These are phyloP conservation scores for Allantophomopsis cytisporea DNA, from an alignment of 2,329 filamentous ascomycete species.

Conservation along the genomic window DNA sequence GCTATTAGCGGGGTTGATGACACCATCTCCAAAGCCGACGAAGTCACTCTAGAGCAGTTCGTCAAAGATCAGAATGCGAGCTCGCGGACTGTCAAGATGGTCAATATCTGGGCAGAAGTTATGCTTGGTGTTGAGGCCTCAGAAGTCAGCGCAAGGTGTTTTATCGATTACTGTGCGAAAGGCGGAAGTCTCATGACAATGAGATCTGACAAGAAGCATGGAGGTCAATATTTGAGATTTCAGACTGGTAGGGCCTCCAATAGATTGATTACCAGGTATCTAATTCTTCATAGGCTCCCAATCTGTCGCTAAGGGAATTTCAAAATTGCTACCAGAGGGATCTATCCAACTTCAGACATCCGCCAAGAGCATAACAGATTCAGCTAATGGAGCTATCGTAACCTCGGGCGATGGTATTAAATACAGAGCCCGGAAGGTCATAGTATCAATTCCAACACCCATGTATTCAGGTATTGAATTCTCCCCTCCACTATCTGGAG, in stretches of 20 bases:
- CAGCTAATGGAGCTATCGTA: neutral
- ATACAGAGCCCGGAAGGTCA: neutral
- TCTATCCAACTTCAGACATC: neutral
- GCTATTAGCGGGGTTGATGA: neutral
- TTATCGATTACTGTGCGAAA: constrained; percentile 38
- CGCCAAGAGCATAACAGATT: neutral
- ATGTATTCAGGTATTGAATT: neutral
- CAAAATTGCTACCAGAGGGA: neutral
- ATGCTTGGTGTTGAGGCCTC: constrained; percentile 33
- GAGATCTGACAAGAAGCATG: constrained; percentile 34
- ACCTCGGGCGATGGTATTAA: neutral
- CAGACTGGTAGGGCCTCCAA: neutral
- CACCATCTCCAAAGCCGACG: neutral
- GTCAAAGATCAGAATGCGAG: constrained; percentile 16
- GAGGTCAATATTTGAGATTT: constrained; percentile 18
- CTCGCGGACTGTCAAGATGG: constrained; percentile 18
- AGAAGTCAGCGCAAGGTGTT: constrained; percentile 35
- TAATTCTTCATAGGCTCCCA: neutral
- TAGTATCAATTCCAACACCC: neutral
- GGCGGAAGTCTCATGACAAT: constrained; percentile 35
- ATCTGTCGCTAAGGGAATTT: neutral
- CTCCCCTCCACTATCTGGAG: neutral
- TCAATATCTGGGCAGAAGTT: constrained; percentile 29
- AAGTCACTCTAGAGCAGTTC: constrained; percentile 23
- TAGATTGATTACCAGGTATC: neutral